Evolutionary conservation across 768 basidiomycete genomes (phyloP), one percentile per base, ranked within the genome.

Genomic region (Auricularia heimuer): DNA sequence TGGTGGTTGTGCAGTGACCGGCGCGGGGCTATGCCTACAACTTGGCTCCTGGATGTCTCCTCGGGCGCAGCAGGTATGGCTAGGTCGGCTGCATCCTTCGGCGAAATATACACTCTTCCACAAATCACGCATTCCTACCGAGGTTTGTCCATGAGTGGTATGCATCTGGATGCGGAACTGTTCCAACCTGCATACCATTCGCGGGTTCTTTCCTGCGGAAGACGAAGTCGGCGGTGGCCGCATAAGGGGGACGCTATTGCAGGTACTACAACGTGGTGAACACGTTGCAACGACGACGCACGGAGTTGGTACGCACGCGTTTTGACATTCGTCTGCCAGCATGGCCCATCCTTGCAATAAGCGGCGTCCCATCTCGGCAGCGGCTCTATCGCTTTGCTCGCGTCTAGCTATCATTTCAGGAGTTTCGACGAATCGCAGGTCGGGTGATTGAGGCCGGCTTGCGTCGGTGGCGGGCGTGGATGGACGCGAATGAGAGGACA

Each of bases 261-360:
- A 94, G 29, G 56, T n/a, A 7, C 56, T 60, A 35, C 56, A 60
- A 29, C 12, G 56, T 33, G 56, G 29, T 12, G 6, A 60, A 12
- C 56, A 29, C 16, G 16, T 10, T 35, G 4, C 8, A 6, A 10
- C 18, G 7, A 6, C 11, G 3, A 29, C 34, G 29, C 3, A n/a
- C 11, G 3, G 24, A 10, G 29, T 8, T 29, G 56, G 8, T 1
- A 33, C 56, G 56, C 75, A 72, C 3, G 72, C 68, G 69, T 83
- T 88, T 0, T 85, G 83, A 71, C 93, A 94, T 75, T 92, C 90
- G 44, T 94, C 90, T 29, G 81, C 90, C n/a, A 94, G 79, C 89
- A 94, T 90, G 0, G 92, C 85, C 90, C 90, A 94, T 47, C 89
- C 92, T 70, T 84, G 85, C 58, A 94, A 75, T 66, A 94, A 78